Percentiles rank a stretch among this genome's conserved stretches.
Evolutionary conservation across 176 grass and related monocot genomes (phyloP).

Genomic region (Saccharum officinarum): DNA sequence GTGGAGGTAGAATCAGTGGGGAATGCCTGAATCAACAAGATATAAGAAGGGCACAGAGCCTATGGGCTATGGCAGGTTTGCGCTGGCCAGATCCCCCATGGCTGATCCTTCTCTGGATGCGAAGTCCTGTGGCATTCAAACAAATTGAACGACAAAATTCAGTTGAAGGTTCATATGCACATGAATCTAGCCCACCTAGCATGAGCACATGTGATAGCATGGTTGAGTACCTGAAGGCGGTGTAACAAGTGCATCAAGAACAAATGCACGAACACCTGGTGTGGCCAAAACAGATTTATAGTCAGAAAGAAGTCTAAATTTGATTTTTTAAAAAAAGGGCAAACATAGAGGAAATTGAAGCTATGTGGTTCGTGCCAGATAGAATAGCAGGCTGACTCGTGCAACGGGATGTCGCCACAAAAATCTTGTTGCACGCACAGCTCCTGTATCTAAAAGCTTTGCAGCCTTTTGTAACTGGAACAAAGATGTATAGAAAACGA

Average conservation of each 20-base stretch:
- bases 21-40: background rate
- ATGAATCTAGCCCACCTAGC: background rate
- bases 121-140: constrained; percentile 56
- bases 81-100: constrained; percentile 55
- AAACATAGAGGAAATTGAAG: constrained; percentile 6
- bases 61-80: constrained; percentile 78
- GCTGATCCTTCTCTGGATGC: constrained; percentile 60
- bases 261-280: constrained; percentile 96
- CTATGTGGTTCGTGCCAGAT: constrained; percentile 62
- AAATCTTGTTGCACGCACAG: constrained; percentile 96
- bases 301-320: constrained; percentile 1
- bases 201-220: background rate
- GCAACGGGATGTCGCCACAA: constrained; percentile 94
- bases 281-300: constrained; percentile 16
- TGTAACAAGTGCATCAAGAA: constrained; percentile 99
- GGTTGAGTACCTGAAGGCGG: constrained; percentile 71
- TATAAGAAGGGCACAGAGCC: background rate
- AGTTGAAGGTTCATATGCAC: background rate
- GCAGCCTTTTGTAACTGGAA: constrained; percentile 97
- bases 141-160: background rate
- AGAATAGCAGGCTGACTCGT: constrained; percentile 88
- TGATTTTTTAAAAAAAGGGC: background rate
- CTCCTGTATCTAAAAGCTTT: constrained; percentile 91
- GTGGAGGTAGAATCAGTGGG: constrained; percentile 12
- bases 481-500: constrained; percentile 26